Evolutionary conservation across 1,284 basidiomycete species (phyloP).

Genomic region (Ganoderma multipileum): DNA sequence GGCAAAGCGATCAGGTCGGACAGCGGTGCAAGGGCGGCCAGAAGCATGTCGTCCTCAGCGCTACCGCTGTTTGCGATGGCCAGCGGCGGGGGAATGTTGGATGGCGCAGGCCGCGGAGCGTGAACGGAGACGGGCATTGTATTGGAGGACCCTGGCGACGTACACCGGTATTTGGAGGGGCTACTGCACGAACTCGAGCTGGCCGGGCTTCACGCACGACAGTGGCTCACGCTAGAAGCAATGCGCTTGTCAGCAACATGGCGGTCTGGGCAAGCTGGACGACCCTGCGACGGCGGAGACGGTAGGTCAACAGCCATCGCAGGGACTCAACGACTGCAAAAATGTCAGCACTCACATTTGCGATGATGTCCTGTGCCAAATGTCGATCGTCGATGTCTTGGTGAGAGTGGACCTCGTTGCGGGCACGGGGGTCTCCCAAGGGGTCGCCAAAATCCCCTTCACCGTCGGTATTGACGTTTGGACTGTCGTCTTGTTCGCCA

Average conservation of each 20-base stretch:
- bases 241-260: background rate
- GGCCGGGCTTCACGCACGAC: background rate
- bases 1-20: slow-evolving; percentile 14
- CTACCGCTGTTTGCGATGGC: background rate
- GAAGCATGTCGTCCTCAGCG: background rate
- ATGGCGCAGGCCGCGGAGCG: background rate
- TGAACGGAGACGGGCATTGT: background rate
- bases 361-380: no score
- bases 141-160: background rate
- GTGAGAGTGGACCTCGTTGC: background rate
- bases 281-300: slow-evolving; percentile 1
- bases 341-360: background rate
- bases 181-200: background rate
- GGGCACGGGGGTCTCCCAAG: slow-evolving; percentile 11
- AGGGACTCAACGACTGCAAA: background rate
- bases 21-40: slow-evolving; percentile 14
- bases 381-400: no score
- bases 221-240: slow-evolving; percentile 1
- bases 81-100: background rate
- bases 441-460: slow-evolving; percentile 16
- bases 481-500: background rate
- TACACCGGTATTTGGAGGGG: background rate
- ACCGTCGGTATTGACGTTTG: background rate
- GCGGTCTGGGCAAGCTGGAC: background rate
- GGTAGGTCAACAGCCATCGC: slow-evolving; percentile 2